These are phyloP conservation scores for Sequoiadendron giganteum DNA, from an alignment of 75 land plant species.

Conservation along the genomic window DNA sequence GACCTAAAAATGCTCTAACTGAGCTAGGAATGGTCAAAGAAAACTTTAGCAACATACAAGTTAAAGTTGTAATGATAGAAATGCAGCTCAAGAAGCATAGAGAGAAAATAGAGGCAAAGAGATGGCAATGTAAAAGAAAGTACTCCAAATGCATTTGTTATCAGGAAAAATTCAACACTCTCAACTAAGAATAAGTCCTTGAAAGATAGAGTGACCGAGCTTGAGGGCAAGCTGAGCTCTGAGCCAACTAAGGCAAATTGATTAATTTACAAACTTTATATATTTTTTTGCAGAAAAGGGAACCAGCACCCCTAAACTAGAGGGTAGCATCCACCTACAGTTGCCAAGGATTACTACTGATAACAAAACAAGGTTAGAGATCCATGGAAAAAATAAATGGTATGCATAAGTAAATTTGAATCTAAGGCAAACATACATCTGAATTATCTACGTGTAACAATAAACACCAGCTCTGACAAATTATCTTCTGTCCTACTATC, in stretches of 20 bases:
- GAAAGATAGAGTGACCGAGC: no score
- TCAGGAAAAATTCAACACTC: no score
- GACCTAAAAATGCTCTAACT: no score
- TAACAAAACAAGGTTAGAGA: neutral
- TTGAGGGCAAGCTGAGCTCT: no score
- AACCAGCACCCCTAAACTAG: neutral
- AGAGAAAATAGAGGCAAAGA: no score
- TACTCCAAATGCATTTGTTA: no score
- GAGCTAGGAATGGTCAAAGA: no score
- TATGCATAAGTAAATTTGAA: neutral
- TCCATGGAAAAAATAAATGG: neutral
- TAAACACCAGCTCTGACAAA: neutral
- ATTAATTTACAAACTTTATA: neutral
- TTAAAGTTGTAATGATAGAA: no score
- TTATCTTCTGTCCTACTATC: neutral
- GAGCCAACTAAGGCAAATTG: neutral
- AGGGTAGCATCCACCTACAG: neutral
- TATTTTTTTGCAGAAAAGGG: neutral
- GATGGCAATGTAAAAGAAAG: no score
- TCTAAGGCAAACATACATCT: neutral
- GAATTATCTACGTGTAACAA: neutral
- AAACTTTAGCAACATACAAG: no score
- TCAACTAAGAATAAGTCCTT: no score
- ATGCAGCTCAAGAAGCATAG: no score
- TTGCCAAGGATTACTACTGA: neutral